Conservation (phyloP, 495 filamentous ascomycete genomes). For the Wilcoxina mikolae region DNA sequence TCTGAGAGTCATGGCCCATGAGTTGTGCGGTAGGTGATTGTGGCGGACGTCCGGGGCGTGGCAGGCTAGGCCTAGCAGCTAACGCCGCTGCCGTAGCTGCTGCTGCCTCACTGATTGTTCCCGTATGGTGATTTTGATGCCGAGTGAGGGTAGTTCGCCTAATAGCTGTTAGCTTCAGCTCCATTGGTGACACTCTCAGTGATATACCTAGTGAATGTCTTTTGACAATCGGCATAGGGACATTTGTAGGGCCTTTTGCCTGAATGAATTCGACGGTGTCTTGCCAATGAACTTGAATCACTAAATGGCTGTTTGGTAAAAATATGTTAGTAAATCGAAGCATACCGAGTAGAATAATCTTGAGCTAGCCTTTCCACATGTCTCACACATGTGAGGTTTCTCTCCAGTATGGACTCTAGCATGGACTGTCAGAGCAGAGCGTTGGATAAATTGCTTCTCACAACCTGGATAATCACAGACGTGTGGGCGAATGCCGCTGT, state of each 20-base stretch:
- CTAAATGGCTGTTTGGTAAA: constrained; percentile 66
- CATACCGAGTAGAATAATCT: constrained; percentile 3
- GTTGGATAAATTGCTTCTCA: constrained; percentile 92
- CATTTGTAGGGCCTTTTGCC: constrained; percentile 96
- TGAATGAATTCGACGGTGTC: constrained; percentile 88
- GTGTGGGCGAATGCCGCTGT: constrained; percentile 81
- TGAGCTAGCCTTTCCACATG: constrained; percentile 73
- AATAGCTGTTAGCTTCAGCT: not conserved
- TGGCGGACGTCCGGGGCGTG: constrained; percentile 40
- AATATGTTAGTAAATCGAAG: constrained; percentile 18
- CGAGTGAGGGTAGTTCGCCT: constrained; percentile 86
- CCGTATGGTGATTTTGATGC: constrained; percentile 91
- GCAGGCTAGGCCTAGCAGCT: constrained; percentile 43
- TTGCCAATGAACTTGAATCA: constrained; percentile 86
- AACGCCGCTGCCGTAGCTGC: constrained; percentile 73
- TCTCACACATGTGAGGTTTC: constrained; percentile 95
- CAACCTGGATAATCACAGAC: constrained; percentile 82
- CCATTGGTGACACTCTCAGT: constrained; percentile 10
- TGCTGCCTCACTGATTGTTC: constrained; percentile 86
- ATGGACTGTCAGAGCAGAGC: constrained; percentile 94
- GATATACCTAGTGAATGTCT: constrained; percentile 64
- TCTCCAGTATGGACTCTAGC: constrained; percentile 91
- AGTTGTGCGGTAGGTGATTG: constrained; percentile 40
- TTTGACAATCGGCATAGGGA: constrained; percentile 92
- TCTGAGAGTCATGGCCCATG: constrained; percentile 63